Base-by-base conservation (phyloP, 2,329 filamentous ascomycete species). In the Cadophora gregata region DNA sequence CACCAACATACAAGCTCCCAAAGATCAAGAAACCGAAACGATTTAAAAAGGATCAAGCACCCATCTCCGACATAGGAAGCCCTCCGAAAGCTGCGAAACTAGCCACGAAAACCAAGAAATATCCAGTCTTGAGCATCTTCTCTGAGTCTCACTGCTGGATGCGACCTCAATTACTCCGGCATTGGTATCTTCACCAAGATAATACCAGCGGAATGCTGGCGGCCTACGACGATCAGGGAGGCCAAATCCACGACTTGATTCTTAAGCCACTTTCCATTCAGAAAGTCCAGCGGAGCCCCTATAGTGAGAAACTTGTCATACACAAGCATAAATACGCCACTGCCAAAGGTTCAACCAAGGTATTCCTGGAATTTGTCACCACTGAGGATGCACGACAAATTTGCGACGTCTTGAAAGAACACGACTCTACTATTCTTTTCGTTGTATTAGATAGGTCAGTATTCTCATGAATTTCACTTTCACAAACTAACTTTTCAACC, bases 331-430 rank as follows among this genome's bases (percentile, higher is more conserved):
- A 48, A 48, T 19, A 48, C 10, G 24, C 47, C 12, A 48, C 47
- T 21, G n/a, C 21, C 1, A 48, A 24, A 48, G 47, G 47, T 24
- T 48, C 47, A 21, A 48, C 47, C 2, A 48, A 24, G 24, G 24
- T 48, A 9, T 10, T 21, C 24, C 47, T 48, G n/a, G 47, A 48
- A 4, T 48, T 48, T 19, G 19, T 24, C 47, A 48, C 47, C 21
- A 21, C 12, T 48, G 47, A 19, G 1, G 47, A 48, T 21, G 47
- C 47, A 21, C 47, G 47, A 10, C 10, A 48, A 48, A 48, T 48
- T 21, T 48, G 47, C 47, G 47, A 48, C 16, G 47, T 48, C 47
- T 48, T 48, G 47, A 48, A 48, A 48, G 47, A 48, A 48, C 47
- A 48, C n/a, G 47, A 48, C 24, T 27, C 47, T 21, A 48, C 47